phyloP scores from a whole-genome alignment of 352 stramenopile species.

The Pythium coloratum region DNA sequence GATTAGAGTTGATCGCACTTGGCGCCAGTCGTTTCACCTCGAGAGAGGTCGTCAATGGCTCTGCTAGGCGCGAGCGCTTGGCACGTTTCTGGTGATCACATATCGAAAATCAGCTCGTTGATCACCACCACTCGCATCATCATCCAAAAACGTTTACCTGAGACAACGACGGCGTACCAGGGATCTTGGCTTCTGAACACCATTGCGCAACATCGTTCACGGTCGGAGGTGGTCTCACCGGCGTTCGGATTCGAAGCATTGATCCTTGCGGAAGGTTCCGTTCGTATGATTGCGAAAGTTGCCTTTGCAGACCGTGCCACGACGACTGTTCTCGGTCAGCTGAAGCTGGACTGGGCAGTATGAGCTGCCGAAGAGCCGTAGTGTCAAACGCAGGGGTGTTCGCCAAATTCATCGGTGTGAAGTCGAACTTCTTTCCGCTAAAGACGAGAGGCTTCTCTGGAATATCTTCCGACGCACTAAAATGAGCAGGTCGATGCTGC shows the following conservation, averaged over 20 bases:
- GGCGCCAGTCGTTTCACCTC: slow-evolving; percentile 20
- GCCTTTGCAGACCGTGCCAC: slow-evolving; percentile 2
- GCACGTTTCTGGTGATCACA: neutral
- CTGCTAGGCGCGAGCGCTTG: neutral
- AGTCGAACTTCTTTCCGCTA: slow-evolving; percentile 69
- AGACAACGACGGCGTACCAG: neutral
- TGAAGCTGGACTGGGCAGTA: neutral
- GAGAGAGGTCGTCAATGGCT: slow-evolving; percentile 24
- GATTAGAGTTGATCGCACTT: slow-evolving; percentile 49
- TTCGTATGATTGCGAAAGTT: neutral
- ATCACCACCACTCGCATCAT: neutral
- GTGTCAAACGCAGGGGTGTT: slow-evolving; percentile 58
- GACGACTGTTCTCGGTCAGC: neutral
- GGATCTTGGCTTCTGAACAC: neutral
- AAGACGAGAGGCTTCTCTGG: slow-evolving; percentile 75
- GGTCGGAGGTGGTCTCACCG: slow-evolving; percentile 15
- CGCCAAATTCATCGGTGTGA: slow-evolving; percentile 36
- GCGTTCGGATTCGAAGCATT: slow-evolving; percentile 13
- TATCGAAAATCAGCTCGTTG: neutral
- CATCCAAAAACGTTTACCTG: neutral
- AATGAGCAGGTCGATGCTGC: slow-evolving; percentile 61
- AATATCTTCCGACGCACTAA: slow-evolving; percentile 56
- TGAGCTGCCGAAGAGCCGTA: neutral
- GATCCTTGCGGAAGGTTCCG: neutral
- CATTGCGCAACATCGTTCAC: slow-evolving; percentile 8